phyloP scores from a whole-genome alignment of 1,284 basidiomycete species.

The Cryptococcus jaspeensis region DNA sequence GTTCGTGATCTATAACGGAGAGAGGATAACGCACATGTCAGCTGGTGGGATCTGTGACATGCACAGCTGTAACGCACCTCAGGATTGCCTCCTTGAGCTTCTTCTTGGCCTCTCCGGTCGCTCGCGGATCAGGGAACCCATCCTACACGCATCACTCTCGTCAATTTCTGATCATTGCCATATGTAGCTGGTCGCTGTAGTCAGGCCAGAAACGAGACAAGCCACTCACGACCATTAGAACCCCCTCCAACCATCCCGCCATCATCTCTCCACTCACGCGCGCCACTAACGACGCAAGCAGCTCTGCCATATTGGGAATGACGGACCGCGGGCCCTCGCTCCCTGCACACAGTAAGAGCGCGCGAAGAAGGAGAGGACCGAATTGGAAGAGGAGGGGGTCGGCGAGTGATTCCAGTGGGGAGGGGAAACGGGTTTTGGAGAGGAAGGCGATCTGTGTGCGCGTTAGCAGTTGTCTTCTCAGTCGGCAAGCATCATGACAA shows the following conservation, averaged over 20 bases:
- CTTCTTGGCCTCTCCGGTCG: slow-evolving; percentile 65
- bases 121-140: slow-evolving; percentile 47
- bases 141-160: slow-evolving; percentile 16
- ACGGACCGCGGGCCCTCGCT: slow-evolving; percentile 75
- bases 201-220: no score
- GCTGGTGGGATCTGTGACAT: not conserved
- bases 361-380: slow-evolving; percentile 68
- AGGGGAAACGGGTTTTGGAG: slow-evolving; percentile 48
- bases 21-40: not conserved
- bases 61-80: slow-evolving; percentile 54
- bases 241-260: slow-evolving; percentile 67
- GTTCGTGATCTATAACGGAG: slow-evolving; percentile 38
- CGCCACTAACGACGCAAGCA: slow-evolving; percentile 65
- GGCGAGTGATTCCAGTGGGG: slow-evolving; percentile 39
- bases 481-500: not conserved
- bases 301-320: slow-evolving; percentile 77
- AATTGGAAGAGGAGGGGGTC: slow-evolving; percentile 59
- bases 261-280: slow-evolving; percentile 58
- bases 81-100: slow-evolving; percentile 71
- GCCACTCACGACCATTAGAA: slow-evolving; percentile 65
- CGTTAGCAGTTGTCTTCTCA: not conserved
- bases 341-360: slow-evolving; percentile 72
- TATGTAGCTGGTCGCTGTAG: no score
- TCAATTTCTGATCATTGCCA: not conserved
- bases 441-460: slow-evolving; percentile 42